Percentiles rank a stretch among this genome's conserved stretches.
phyloP scores from a whole-genome alignment of 148 eudicot species.

The Rhododendron kiyosumense region DNA sequence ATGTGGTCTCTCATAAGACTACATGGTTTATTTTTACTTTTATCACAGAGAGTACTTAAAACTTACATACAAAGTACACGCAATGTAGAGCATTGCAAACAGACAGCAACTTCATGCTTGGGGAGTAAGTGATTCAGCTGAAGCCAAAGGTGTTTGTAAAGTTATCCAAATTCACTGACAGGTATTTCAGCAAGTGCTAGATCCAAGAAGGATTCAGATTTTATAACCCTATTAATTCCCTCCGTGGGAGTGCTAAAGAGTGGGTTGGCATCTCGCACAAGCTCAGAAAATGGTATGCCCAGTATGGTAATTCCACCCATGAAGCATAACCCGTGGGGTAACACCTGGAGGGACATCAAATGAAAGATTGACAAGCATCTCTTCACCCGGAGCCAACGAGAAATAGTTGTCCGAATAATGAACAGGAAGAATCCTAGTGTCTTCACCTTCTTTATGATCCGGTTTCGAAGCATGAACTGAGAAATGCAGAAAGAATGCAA shows the following conservation, averaged over 20 bases:
- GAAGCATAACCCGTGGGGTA: constrained; percentile 55
- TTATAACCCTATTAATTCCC: background rate
- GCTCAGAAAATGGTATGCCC: constrained; percentile 38
- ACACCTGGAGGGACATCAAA: constrained; percentile 81
- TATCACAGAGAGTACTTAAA: background rate
- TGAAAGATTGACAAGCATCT: constrained; percentile 43
- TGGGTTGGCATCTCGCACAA: background rate
- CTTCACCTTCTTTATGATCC: constrained; percentile 60
- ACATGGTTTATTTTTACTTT: background rate
- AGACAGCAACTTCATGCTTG: background rate
- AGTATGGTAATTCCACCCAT: constrained; percentile 70
- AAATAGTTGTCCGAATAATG: constrained; percentile 97
- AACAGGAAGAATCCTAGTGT: constrained; percentile 86
- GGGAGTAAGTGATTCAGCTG: background rate
- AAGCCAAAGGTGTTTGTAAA: background rate
- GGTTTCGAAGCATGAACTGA: constrained; percentile 62
- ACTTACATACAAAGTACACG: background rate
- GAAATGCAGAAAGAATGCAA: constrained; percentile 85
- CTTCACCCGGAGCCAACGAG: constrained; percentile 84
- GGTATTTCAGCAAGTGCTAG: background rate
- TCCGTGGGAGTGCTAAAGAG: background rate
- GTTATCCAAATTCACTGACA: background rate
- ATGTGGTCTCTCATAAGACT: background rate
- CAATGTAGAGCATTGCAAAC: background rate
- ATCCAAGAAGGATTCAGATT: background rate